Base-by-base conservation (phyloP, 2,329 filamentous ascomycete genomes). In the Epichloe sp. region DNA sequence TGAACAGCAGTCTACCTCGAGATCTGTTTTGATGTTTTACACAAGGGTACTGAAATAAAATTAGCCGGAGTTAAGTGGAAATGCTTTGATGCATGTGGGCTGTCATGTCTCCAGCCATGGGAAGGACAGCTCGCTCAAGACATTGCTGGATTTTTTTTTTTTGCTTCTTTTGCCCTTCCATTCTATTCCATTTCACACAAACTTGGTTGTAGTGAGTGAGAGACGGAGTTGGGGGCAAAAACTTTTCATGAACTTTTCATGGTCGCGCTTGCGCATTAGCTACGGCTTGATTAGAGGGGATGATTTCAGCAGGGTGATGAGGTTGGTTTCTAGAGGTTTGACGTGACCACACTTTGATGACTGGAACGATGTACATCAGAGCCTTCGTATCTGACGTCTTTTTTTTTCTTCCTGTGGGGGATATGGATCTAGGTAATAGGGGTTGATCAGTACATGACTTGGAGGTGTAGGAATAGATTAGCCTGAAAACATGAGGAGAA, bases 361-460 rank as follows among this genome's bases (percentile, higher is more conserved):
- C 48, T 57, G 47, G 55, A 56, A 63, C 56, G 56, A 59, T 63
- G 58, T 63, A 61, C 49, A 61, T 55, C 48, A 56, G 35, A 40
- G 34, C 37, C n/a, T 42, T 49, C 37, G 36, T 26, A 45, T 35
- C 35, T 41, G 17, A 14, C 23, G 12, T n/a, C 31, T 42, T 44
- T 26, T 34, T 43, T 49, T 17, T 6, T 7, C 19, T 44, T 21
- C 12, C 6, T 43, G 17, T 17, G 34, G 21, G 23, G 15, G 12
- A 5, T 15, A 19, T 6, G 15, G n/a, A 7, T 17, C 31, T 31
- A 31, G 31, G 10, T 11, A 31, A 31, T 31, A 8, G 26, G 43
- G 14, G 26, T 31, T 34, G 26, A 19, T n/a, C 23, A 45, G 35
- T 37, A 36, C 44, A 46, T 44, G 36, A 11, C 31, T 11, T 31